A percentile compares a stretch with the other conserved stretches of the same genome.
These are phyloP conservation scores for Nymphaea colorata DNA, from an alignment of 164 flowering plant species.

Conservation along the genomic window DNA sequence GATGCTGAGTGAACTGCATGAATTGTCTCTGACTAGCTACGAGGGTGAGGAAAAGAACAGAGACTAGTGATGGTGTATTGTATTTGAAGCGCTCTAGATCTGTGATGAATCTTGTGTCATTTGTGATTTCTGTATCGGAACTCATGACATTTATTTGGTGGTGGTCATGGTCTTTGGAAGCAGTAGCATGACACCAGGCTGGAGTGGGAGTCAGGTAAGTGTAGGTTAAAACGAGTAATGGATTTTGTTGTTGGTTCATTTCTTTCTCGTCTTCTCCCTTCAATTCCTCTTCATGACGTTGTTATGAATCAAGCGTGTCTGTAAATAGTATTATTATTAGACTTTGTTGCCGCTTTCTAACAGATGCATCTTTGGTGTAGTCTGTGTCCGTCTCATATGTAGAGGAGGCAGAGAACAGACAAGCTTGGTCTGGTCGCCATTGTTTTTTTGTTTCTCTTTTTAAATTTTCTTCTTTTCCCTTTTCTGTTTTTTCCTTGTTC, in stretches of 20 bases:
- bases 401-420: background rate
- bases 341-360: background rate
- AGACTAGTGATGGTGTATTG: background rate
- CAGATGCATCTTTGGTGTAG: background rate
- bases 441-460: background rate
- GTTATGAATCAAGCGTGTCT: background rate
- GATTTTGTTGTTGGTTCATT: background rate
- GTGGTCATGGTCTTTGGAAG: background rate
- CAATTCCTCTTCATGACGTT: background rate
- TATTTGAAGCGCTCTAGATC: background rate
- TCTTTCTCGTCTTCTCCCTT: background rate
- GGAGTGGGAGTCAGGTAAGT: background rate
- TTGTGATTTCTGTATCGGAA: background rate
- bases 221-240: background rate
- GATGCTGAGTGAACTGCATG: conserved; percentile 79
- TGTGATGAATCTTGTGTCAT: no score
- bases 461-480: background rate
- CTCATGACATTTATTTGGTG: background rate
- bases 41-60: background rate
- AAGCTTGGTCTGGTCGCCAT: background rate
- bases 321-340: background rate
- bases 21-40: background rate
- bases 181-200: background rate
- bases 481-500: no score
- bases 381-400: background rate